These are phyloP conservation scores for Leucocoprinus sp. DNA, from an alignment of 768 basidiomycete genomes.

Conservation along the genomic window DNA sequence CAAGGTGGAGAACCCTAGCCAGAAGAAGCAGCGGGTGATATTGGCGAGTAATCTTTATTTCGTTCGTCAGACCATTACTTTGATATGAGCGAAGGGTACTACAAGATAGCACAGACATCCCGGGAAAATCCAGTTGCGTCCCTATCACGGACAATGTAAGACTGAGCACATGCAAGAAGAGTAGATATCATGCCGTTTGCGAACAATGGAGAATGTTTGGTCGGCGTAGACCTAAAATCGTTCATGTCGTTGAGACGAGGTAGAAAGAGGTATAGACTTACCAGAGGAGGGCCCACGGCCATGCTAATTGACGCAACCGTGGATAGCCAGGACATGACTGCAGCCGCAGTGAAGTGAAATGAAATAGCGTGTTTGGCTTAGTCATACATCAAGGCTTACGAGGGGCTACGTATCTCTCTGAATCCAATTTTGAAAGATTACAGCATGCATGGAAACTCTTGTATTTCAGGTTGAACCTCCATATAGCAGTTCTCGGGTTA, in stretches of 20 bases:
- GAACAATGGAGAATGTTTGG: conserved; percentile 74
- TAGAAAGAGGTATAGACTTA: conserved; percentile 16
- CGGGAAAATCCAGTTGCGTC: conserved; percentile 81
- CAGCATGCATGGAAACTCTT: no score
- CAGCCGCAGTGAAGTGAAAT: conserved; percentile 5
- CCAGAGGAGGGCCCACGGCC: conserved; percentile 77
- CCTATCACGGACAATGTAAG: conserved; percentile 29
- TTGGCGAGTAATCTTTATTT: conserved; percentile 63
- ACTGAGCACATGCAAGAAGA: conserved; percentile 5
- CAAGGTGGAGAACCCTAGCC: conserved; percentile 52
- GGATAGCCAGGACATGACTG: conserved; percentile 53
- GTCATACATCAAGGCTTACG: background rate
- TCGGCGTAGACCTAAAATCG: conserved; percentile 64
- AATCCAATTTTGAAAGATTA: no score
- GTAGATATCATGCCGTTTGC: conserved; percentile 46
- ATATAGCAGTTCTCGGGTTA: no score
- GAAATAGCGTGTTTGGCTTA: background rate
- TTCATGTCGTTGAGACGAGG: conserved; percentile 4
- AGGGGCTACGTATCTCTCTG: no score
- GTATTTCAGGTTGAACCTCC: no score
- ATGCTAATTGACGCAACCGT: conserved; percentile 66
- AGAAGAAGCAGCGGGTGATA: conserved; percentile 86
- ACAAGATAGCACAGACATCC: conserved; percentile 83
- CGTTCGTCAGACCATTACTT: background rate
- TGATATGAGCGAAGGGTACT: conserved; percentile 16